phyloP scores from a whole-genome alignment of 768 basidiomycete genomes.

The Lactarius psammicola region DNA sequence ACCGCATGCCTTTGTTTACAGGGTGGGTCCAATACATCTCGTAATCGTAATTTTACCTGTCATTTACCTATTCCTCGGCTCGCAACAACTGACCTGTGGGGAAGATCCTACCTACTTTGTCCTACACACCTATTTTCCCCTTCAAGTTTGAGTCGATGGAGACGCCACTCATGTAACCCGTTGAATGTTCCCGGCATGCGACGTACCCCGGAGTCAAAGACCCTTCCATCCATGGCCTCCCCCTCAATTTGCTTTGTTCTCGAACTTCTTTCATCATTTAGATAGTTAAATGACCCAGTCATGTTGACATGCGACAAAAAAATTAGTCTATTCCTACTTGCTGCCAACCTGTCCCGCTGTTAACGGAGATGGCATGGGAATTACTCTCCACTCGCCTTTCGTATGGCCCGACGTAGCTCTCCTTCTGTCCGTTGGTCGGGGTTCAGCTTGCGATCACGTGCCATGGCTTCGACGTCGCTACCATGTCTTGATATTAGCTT shows the following conservation, averaged over 20 bases:
- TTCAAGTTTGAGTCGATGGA: neutral
- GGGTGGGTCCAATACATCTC: slow-evolving; percentile 17
- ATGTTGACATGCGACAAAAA: slow-evolving; percentile 15
- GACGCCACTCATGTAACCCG: neutral
- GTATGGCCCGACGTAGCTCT: slow-evolving; percentile 63
- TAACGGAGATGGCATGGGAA: slow-evolving; percentile 14
- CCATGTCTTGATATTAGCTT: slow-evolving; percentile 69
- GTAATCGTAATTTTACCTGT: slow-evolving; percentile 22
- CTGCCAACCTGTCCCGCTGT: slow-evolving; percentile 13
- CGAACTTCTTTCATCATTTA: slow-evolving; percentile 17
- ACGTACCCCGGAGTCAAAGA: slow-evolving; percentile 6
- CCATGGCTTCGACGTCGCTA: slow-evolving; percentile 72
- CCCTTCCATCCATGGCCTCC: slow-evolving; percentile 4
- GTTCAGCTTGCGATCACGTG: slow-evolving; percentile 75
- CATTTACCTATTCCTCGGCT: slow-evolving; percentile 26
- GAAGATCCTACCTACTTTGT: slow-evolving; percentile 22
- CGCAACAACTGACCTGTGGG: slow-evolving; percentile 1
- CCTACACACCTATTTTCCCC: neutral
- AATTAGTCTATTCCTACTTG: slow-evolving; percentile 26
- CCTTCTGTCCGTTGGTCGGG: slow-evolving; percentile 81
- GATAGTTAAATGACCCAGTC: slow-evolving; percentile 2
- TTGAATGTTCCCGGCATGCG: slow-evolving; percentile 17
- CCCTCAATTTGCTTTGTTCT: slow-evolving; percentile 21
- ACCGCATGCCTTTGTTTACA: slow-evolving; percentile 20
- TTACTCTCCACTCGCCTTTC: slow-evolving; percentile 49